Base-by-base conservation (phyloP, 169 alveolate genomes). In the Eimeria maxima region DNA sequence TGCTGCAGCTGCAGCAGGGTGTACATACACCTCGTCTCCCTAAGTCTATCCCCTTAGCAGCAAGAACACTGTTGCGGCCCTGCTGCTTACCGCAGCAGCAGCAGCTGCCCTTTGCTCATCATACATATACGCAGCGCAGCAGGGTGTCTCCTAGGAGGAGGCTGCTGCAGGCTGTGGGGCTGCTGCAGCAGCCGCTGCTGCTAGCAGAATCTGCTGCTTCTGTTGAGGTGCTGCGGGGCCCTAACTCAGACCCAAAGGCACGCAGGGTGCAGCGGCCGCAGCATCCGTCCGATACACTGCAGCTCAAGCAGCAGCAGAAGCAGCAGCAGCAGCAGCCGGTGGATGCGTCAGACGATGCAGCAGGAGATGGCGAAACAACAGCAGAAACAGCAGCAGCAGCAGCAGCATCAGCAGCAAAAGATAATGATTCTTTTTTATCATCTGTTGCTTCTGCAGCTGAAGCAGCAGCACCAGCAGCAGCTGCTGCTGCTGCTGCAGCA, bases 101-200 rank as follows among this genome's bases (percentile, higher is more conserved):
- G 42, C 29, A 47, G 29, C 74, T 93, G 45, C 86, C 92, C 24
- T 93, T 93, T 83, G 87, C 96, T 7, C 96, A 93, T 63, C 86
- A 38, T 47, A 53, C 57, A 29, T 76, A 27, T 47, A 44, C 45
- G 27, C 96, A 93, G 86, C 91, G 96, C 57, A 93, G 94, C 67
- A 18, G 92, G 6, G 53, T 93, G 18, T 93, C 96, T 13, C 96
- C 96, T 20, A 38, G 89, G 14, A 60, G 76, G 24, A 47, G 65
- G 22, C 84, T 93, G 57, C 87, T 93, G 67, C 96, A 93, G 76
- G 92, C 96, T 45, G 81, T 93, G 14, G 96, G 96, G 55, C 18
- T 57, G 67, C 67, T 57, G 67, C 67, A 57, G 67, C 67, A 76
- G 71, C 69, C 96, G 63, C 93, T 93, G 47, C 93, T 93, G 27